These are phyloP conservation scores for Echria macrotheca DNA, from an alignment of 495 filamentous ascomycete genomes.

Conservation along the genomic window DNA sequence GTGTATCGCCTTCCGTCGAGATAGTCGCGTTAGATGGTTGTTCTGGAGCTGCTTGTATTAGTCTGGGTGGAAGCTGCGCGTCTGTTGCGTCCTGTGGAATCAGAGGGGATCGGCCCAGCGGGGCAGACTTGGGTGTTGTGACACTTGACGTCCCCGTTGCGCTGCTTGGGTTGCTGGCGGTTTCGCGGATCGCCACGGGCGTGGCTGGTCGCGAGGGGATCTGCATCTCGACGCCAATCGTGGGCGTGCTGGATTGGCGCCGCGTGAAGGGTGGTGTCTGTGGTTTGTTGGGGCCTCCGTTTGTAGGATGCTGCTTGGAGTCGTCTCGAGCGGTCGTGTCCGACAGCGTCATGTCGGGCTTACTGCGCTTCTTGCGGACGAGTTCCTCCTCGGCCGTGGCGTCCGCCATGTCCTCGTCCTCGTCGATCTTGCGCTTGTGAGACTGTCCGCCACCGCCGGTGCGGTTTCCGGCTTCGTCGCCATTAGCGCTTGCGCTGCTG, in stretches of 20 bases:
- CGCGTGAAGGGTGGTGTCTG: conserved; percentile 31
- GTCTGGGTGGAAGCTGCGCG: conserved; percentile 1
- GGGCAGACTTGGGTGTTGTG: conserved; percentile 24
- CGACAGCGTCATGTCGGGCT: conserved; percentile 21
- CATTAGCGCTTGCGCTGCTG: conserved; percentile 11
- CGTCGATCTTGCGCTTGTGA: conserved; percentile 39
- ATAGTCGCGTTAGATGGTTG: conserved; percentile 10
- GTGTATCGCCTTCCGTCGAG: conserved; percentile 12
- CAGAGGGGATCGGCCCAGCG: conserved; percentile 34
- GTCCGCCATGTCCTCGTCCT: conserved; percentile 32
- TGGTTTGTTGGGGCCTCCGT: conserved; percentile 10
- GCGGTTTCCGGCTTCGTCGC: neutral
- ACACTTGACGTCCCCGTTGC: conserved; percentile 26
- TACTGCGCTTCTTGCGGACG: conserved; percentile 39
- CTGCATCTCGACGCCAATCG: conserved; percentile 46
- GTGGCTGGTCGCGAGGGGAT: conserved; percentile 54
- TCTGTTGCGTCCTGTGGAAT: conserved; percentile 27
- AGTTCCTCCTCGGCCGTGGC: conserved; percentile 32
- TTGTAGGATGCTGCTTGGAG: neutral
- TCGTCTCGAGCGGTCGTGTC: too few species aligned
- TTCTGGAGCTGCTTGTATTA: conserved; percentile 13
- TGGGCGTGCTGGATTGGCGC: conserved; percentile 34
- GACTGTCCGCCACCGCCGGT: neutral
- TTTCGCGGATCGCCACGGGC: conserved; percentile 28
- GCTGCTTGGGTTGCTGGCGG: conserved; percentile 1